Evolutionary conservation across 805 yeast genomes (phyloP), one percentile per base, ranked within the genome.

Genomic region (Barnettozyma californica): DNA sequence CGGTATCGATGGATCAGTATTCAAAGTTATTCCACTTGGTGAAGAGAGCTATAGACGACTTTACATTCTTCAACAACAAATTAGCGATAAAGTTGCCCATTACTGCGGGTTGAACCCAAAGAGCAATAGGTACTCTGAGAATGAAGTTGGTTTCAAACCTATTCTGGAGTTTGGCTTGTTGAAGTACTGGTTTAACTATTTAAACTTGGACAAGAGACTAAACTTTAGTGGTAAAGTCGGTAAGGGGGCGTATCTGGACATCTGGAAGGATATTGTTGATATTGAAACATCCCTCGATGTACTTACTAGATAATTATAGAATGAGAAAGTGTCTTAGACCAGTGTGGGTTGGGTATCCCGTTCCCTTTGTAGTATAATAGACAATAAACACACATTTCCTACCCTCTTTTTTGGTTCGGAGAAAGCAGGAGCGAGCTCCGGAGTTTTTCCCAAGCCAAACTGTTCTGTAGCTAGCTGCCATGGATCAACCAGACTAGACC

Each of bases 51-150:
- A 89, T 66, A 76, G 97, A 64, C 73, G 95, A 49, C 72, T 94
- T 61, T 87, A 86, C 60, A 83, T 89, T 33, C 70, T 92, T 19
- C 97, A 91, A 62, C 96, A 90, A 65, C 97, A 90, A 58, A 68
- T 94, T 44, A 76, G 77, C 34, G 97, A 91, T 48, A 86, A 86
- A 55, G 87, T 85, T 49, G 73, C 71, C 35, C 90, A 85, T 53
- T 66, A 70, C 49, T 83, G 86, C 44, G 97, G 97, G 0, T 68
- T 94, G 54, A 94, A 92, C 62, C 95, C 96, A 3, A 74, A 77
- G 53, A 69, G 66, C 9, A 70, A 70, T 50, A 62, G 67, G 25
- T 67, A 56, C 44, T 62, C 62, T 35, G 63, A 61, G 20, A 47
- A 53, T 14, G 65, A 67, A n/a, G 62, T 66, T 29, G 73, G 76